Evolutionary conservation across 208 protist species (phyloP).

Genomic region (Leishmania mexicana): DNA sequence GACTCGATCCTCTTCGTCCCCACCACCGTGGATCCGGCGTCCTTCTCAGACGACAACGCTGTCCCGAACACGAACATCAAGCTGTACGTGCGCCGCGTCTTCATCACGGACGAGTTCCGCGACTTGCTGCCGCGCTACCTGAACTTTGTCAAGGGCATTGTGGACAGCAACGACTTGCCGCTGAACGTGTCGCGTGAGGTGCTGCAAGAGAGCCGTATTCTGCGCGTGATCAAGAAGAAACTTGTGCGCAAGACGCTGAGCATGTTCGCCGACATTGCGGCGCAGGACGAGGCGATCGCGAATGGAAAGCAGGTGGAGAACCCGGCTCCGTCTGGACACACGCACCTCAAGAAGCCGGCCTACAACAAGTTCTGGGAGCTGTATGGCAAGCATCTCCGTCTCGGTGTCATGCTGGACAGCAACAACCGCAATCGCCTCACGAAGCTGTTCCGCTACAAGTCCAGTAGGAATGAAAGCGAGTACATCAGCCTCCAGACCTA

Average conservation of each 20-base stretch:
- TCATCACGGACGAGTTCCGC: conserved; percentile 98
- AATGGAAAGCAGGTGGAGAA: conserved; percentile 26
- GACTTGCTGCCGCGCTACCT: conserved; percentile 96
- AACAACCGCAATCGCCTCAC: conserved; percentile 95
- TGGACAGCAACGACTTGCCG: conserved; percentile 99
- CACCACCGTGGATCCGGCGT: conserved; percentile 74
- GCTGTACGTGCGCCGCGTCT: conserved; percentile 98
- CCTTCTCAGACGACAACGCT: conserved; percentile 86
- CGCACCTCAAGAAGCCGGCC: conserved; percentile 61
- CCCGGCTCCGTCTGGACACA: conserved; percentile 27
- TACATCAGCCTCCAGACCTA: conserved; percentile 91
- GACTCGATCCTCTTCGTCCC: conserved; percentile 98
- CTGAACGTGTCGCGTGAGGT: conserved; percentile 99
- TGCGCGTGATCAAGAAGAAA: conserved; percentile 98
- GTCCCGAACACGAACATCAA: conserved; percentile 83
- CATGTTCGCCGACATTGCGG: conserved; percentile 94
- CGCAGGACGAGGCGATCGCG: conserved; percentile 67
- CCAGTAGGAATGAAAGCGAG: conserved; percentile 72
- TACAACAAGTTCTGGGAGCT: conserved; percentile 95
- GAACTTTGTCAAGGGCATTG: conserved; percentile 96
- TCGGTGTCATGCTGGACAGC: conserved; percentile 98
- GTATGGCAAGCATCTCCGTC: conserved; percentile 97
- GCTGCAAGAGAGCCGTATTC: conserved; percentile 97
- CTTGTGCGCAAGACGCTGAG: conserved; percentile 94
- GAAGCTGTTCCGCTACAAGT: conserved; percentile 97